Conservation (phyloP, 2,329 filamentous ascomycete species). For the Orbilia ellipsospora region DNA sequence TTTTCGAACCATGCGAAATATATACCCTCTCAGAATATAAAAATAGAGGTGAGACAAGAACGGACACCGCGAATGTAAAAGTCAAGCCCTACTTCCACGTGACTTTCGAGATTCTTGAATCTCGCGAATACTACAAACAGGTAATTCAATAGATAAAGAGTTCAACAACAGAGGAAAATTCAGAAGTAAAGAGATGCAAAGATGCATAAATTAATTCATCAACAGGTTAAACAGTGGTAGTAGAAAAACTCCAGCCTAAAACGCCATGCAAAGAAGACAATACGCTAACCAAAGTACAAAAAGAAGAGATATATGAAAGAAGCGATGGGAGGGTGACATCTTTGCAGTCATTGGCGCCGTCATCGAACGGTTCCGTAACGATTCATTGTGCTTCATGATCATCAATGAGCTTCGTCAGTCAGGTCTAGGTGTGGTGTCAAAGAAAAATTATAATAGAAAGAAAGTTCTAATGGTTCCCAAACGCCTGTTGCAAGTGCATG, state of each 20-base stretch:
- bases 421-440: slow-evolving; percentile 8
- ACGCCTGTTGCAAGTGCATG: slow-evolving; percentile 6
- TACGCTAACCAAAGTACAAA: slow-evolving; percentile 2
- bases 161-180: no score
- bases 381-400: slow-evolving; percentile 52
- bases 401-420: slow-evolving; percentile 54
- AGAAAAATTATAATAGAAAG: slow-evolving; percentile 7
- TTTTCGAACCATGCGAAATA: no score
- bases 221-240: no score
- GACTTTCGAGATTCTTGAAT: no score
- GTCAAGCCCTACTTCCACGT: no score
- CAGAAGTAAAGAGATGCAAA: neutral
- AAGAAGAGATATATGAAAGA: slow-evolving; percentile 4
- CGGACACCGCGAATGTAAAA: no score
- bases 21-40: no score
- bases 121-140: no score
- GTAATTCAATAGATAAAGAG: no score
- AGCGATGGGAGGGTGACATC: slow-evolving; percentile 18
- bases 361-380: slow-evolving; percentile 42
- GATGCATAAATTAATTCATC: neutral
- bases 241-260: slow-evolving; percentile 26
- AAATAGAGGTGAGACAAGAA: no score
- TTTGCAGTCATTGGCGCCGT: slow-evolving; percentile 32
- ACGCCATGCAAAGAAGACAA: slow-evolving; percentile 23
- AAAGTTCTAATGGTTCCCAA: slow-evolving; percentile 3